Conservation (phyloP, 129 eudicot genomes). For the Flaveria bidentis region DNA sequence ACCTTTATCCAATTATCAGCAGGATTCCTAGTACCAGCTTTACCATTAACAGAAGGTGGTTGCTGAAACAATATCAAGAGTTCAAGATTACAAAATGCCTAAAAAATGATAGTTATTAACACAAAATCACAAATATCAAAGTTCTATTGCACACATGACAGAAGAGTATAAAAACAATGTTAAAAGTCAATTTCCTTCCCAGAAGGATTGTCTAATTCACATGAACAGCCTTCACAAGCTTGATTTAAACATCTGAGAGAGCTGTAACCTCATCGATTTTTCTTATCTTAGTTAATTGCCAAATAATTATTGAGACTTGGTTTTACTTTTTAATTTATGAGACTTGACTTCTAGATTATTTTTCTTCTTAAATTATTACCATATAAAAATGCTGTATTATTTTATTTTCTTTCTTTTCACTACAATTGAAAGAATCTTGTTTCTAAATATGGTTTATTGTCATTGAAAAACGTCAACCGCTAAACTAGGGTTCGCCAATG, state of each 20-base stretch:
- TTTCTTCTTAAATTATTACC: neutral
- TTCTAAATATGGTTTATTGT: neutral
- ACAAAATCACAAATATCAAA: neutral
- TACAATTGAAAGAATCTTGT: neutral
- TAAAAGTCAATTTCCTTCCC: neutral
- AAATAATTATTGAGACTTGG: neutral
- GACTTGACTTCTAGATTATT: neutral
- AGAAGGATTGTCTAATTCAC: constrained; percentile 1
- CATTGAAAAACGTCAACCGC: neutral
- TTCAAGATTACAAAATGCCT: constrained; percentile 10
- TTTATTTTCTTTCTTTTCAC: neutral
- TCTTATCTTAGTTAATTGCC: neutral
- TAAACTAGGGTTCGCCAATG: neutral
- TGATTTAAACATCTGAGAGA: neutral
- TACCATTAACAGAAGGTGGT: constrained; percentile 39
- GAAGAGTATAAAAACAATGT: neutral
- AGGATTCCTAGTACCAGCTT: constrained; percentile 29
- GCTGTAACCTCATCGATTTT: neutral
- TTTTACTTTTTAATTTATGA: neutral
- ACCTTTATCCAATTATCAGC: constrained; percentile 63
- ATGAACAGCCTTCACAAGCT: constrained; percentile 1
- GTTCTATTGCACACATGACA: neutral
- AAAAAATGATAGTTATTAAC: neutral
- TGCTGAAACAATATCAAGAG: constrained; percentile 51
- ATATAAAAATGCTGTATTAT: no score